Evolutionary conservation across 2,329 filamentous ascomycete genomes (phyloP), one percentile per base, ranked within the genome.

Genomic region (Coniochaeta prunicola): DNA sequence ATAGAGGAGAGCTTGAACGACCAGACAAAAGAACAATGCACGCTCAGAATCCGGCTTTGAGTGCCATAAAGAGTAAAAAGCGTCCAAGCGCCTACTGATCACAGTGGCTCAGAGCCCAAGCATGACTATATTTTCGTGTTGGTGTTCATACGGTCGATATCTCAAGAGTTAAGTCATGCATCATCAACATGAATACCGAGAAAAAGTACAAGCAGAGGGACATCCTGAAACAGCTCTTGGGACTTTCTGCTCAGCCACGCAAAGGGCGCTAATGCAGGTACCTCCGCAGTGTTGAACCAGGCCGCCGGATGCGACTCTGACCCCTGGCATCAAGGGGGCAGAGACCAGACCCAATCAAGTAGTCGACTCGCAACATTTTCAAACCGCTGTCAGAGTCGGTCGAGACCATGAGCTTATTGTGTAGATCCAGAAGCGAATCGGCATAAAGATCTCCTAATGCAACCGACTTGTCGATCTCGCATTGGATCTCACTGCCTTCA

Each of bases 221-320:
- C 53, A 36, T 33, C 31, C 30, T 56, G 54, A 56, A 56, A 56
- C 54, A 19, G 36, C 54, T 30, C 54, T 55, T 31, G 53, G 33
- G 26, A 31, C 54, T 50, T 50, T 36, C 53, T 56, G 54, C 54
- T 56, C 54, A 56, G 54, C 54, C 54, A 56, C 54, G 19, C 7
- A 40, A 42, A 30, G 54, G 33, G 24, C 54, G 31, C 54, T 56
- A 56, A 56, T 42, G 54, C 54, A 56, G 54, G 54, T 56, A 56
- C 54, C 53, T n/a, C n/a, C 2, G 8, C n/a, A 55, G 17, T 17
- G 15, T 26, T 54, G 53, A 31, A 50, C 31, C 28, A 36, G 30
- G 53, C 30, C 33, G 53, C 26, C 36, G 53, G n/a, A 55, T 55
- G 53, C 53, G 8, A 34, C 53, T 33, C 33, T 36, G n/a, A 28